Evolutionary conservation across 441 rosid species (phyloP), one percentile per base, ranked within the genome.

Genomic region (Manihot esculenta): DNA sequence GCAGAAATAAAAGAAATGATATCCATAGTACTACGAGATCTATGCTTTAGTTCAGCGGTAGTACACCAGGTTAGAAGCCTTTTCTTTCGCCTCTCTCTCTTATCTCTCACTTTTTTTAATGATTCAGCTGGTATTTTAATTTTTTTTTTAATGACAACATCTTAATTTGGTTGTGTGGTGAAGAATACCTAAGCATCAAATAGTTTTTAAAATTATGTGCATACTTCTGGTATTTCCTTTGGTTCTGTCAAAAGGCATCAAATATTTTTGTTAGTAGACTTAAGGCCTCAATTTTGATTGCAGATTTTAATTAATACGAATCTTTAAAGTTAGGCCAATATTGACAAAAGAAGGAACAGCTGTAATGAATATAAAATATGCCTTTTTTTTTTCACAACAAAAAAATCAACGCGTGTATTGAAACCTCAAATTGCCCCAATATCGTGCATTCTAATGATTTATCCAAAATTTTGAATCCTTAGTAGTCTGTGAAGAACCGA

Each of bases 1-100:
- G 68, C 90, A 96, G 97, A 96, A 82, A 93, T 93, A 76, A 96
- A 87, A 85, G 99, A 96, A 73, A 78, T 90, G 84, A 72, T 96
- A 61, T 85, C 94, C 64, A 75, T 96, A 59, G 86, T 89, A 63
- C 67, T 96, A 80, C 88, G 76, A 81, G 98, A 93, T 76, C 82
- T 96, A 83, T 63, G 65, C 75, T 91, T 96, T 76, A 80, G 86
- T 80, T 85, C 98, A 12, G 97, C 97, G 51, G 99, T 93, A 27
- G 93, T 96, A 61, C 99, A 96, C 83, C 98, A 96, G 94, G 97
- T 88, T 62, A 76, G 80, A 76, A 49, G 20, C 61, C 63, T 62
- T 44, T 58, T 26, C 38, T 4, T 10, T 35, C 7, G 4, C 7
- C 2, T 30, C 18, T 35, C 20, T 0, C 8, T n/a, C 17, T 17